Conservation (phyloP, 140 eudicot species). For the Ambrosia hybrid region DNA sequence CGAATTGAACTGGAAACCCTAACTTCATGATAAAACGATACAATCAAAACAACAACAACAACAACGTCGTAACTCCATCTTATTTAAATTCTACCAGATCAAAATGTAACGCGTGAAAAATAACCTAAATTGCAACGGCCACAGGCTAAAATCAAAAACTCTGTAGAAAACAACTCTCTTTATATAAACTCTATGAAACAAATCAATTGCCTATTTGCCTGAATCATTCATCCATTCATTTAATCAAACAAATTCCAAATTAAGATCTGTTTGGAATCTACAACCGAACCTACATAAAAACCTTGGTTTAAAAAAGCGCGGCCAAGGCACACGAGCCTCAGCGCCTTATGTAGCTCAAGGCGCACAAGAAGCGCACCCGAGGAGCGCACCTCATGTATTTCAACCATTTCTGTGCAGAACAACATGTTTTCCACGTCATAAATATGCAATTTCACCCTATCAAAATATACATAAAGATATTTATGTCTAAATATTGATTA, state of each 20-base stretch:
- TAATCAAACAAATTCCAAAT: background rate
- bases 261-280: background rate
- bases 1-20: background rate
- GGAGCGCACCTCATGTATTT: no score
- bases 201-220: background rate
- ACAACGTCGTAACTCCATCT: background rate
- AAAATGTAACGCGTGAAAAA: conserved; percentile 1
- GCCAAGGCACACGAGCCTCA: no score
- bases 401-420: no score
- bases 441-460: no score
- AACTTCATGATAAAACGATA: background rate
- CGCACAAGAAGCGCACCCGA: no score
- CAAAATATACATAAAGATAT: no score
- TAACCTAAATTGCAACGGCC: conserved; percentile 17
- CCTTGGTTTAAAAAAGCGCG: no score
- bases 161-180: background rate
- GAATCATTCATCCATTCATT: background rate
- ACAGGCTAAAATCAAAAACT: background rate
- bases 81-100: conserved; percentile 11
- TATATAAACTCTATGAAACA: background rate
- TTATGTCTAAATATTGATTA: no score
- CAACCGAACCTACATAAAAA: background rate
- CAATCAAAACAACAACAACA: background rate
- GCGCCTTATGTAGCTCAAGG: no score
- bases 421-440: no score